Evolutionary conservation across 192 early-diverging fungal species (phyloP), one percentile per base, ranked within the genome.

Genomic region (Thoreauomyces humboldtii): DNA sequence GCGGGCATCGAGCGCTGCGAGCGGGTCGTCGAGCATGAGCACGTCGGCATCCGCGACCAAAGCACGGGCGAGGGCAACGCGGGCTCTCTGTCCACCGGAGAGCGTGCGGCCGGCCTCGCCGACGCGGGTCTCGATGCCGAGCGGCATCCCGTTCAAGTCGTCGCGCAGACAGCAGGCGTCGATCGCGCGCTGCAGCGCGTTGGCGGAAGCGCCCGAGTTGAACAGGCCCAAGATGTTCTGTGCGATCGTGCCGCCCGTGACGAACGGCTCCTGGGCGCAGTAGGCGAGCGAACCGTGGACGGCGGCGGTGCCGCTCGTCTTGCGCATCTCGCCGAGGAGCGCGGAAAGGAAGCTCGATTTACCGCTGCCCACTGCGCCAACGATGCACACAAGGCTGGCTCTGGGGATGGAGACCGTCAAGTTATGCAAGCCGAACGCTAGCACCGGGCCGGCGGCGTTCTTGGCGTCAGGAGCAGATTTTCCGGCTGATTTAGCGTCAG

Each of bases 301-400:
- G 77, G 57, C 76, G 2, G 90, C 80, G 0, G 62, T 67, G 4
- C 91, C 91, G 15, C 44, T 31, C 2, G 56, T 69, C 65, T 80
- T 78, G 45, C 75, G 75, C 70, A 92, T 81, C 37, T 92, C 88
- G n/a, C 91, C 90, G 2, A 91, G 73, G 54, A 95, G 76, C 14
- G 86, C 82, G 58, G 83, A 79, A 0, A 96, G 71, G 21, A 96
- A 69, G 3, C 89, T 86, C 0, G 88, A 89, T 61, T 96, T 96
- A 35, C 92, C 92, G 0, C 81, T 73, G 2, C 90, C 94, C 6
- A 91, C 90, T 1, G 82, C 72, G 15, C 94, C 94, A 5, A 91
- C 88, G n/a, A 96, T 66, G 0, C 86, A 89, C 0, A 89, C 86
- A 7, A 96, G 75, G 22, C 78, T 54, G 43, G 86, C 75, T 36